A percentile compares a stretch with the other conserved stretches of the same genome.
Evolutionary conservation across 2,329 filamentous ascomycete genomes (phyloP).

Genomic region (Rhinocladiella similis): DNA sequence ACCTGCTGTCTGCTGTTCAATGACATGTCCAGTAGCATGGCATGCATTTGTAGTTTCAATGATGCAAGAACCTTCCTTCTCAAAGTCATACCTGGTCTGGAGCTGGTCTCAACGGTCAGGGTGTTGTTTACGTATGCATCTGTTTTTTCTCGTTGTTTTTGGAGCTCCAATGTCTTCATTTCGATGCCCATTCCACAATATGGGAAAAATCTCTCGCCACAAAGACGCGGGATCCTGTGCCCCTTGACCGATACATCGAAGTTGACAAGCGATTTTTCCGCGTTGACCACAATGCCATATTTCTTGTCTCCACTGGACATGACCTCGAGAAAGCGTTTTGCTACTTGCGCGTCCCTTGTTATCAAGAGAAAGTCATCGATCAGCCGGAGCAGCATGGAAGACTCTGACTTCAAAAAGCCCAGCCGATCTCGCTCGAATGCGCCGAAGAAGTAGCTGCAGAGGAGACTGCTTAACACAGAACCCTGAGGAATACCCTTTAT

Average conservation of each 20-base stretch:
- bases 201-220: slow-evolving; percentile 63
- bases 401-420: slow-evolving; percentile 58
- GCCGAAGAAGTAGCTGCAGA: slow-evolving; percentile 97
- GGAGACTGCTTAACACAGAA: slow-evolving; percentile 77
- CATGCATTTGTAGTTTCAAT: slow-evolving; percentile 82
- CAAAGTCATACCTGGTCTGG: slow-evolving; percentile 73
- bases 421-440: slow-evolving; percentile 74
- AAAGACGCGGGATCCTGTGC: slow-evolving; percentile 51
- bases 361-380: slow-evolving; percentile 94
- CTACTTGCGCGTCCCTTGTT: slow-evolving; percentile 67
- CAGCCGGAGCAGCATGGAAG: slow-evolving; percentile 71
- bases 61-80: slow-evolving; percentile 71
- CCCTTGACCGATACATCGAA: slow-evolving; percentile 67
- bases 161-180: slow-evolving; percentile 70
- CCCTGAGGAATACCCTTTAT: slow-evolving; percentile 90
- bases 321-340: slow-evolving; percentile 68
- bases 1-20: slow-evolving; percentile 73
- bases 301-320: slow-evolving; percentile 79
- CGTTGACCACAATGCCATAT: slow-evolving; percentile 78
- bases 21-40: slow-evolving; percentile 77
- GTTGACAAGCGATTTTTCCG: slow-evolving; percentile 79
- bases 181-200: slow-evolving; percentile 85
- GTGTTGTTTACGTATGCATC: slow-evolving; percentile 63
- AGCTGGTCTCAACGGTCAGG: slow-evolving; percentile 75
- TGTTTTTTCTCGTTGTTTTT: slow-evolving; percentile 65